Percentiles rank a stretch among this genome's conserved stretches.
These are phyloP conservation scores for Jasminum sambac DNA, from an alignment of 257 asterid species.

Conservation along the genomic window DNA sequence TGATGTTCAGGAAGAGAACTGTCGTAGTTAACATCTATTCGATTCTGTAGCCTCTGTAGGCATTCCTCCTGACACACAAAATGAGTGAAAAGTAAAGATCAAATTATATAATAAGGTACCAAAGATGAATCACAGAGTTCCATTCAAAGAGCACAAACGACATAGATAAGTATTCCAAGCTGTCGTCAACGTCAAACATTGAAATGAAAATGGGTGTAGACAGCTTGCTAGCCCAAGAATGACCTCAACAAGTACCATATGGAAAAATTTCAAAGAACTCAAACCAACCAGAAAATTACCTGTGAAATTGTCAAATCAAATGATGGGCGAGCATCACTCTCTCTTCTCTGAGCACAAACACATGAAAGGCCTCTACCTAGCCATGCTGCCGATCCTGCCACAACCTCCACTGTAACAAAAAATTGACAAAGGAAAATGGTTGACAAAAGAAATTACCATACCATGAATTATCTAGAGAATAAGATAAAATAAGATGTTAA, in stretches of 20 bases:
- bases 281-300: conserved; percentile 42
- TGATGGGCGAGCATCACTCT: conserved; percentile 87
- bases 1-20: conserved; percentile 79
- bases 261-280: conserved; percentile 8
- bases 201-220: conserved; percentile 12
- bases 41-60: conserved; percentile 75
- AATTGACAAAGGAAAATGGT: conserved; percentile 27
- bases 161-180: neutral
- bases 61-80: conserved; percentile 75
- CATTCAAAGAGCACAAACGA: neutral
- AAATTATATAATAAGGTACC: neutral
- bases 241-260: conserved; percentile 19
- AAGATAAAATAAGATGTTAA: conserved; percentile 10
- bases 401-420: conserved; percentile 65
- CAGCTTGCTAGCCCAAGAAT: neutral
- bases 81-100: conserved; percentile 27
- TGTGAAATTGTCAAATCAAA: conserved; percentile 88
- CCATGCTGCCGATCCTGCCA: conserved; percentile 99
- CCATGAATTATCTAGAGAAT: conserved; percentile 5
- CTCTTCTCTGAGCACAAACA: conserved; percentile 95
- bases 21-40: conserved; percentile 82
- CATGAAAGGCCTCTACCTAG: conserved; percentile 96
- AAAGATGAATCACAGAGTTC: neutral
- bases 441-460: conserved; percentile 22
- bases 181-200: conserved; percentile 2